Percentiles rank a stretch among this genome's conserved stretches.
Conservation (phyloP, 805 yeast species). For the Metschnikowia matae region DNA sequence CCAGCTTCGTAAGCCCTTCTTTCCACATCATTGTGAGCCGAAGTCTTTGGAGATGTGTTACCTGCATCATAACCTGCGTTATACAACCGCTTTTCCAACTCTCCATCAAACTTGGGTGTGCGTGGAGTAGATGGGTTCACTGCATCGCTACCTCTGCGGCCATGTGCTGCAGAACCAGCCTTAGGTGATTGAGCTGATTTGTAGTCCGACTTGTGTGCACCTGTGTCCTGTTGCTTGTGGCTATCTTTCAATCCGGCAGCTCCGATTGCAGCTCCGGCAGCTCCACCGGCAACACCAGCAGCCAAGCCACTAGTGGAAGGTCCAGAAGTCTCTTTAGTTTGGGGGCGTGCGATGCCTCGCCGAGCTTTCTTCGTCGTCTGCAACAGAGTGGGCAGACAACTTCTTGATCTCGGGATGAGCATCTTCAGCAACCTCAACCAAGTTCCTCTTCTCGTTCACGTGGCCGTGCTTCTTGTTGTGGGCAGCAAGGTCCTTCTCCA, state of each 20-base stretch:
- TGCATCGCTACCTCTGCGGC: neutral
- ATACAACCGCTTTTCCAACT: constrained; percentile 5
- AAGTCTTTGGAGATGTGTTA: neutral
- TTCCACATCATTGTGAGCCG: constrained; percentile 1
- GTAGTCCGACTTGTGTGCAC: too few species aligned
- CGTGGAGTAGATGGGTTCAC: neutral
- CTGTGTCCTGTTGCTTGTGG: neutral
- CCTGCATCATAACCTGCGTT: constrained; percentile 8
- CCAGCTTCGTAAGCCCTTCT: constrained; percentile 3
- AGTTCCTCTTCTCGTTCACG: constrained; percentile 20
- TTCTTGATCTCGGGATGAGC: constrained; percentile 16
- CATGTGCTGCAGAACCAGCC: neutral
- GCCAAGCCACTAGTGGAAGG: constrained; percentile 3
- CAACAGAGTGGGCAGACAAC: constrained; percentile 15
- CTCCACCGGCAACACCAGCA: neutral
- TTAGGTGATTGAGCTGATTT: neutral
- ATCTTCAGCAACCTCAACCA: constrained; percentile 28
- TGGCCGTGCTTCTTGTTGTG: constrained; percentile 27
- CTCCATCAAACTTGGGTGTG: neutral
- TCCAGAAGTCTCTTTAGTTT: constrained; percentile 4
- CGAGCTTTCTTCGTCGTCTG: neutral
- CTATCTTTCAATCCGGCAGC: constrained; percentile 16
- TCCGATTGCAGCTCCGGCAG: constrained; percentile 9
- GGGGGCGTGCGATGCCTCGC: constrained; percentile 10
- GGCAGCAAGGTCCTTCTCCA: constrained; percentile 23